Conservation (phyloP, 2,329 filamentous ascomycete genomes). For the Aureobasidium namibiae region DNA sequence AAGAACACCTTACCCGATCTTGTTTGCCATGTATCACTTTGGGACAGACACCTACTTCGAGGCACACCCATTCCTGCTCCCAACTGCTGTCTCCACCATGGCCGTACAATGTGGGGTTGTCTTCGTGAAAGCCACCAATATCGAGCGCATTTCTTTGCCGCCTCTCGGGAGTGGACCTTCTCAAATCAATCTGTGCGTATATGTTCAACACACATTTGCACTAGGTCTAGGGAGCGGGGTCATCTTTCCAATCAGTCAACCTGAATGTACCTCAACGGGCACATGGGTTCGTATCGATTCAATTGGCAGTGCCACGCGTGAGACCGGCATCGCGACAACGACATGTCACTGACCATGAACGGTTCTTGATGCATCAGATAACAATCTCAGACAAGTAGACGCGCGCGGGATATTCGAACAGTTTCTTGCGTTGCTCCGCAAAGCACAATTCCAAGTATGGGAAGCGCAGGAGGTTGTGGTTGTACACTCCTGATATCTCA, state of each 20-base stretch:
- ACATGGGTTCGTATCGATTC: not conserved
- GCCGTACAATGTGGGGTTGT: not conserved
- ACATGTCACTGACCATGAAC: not conserved
- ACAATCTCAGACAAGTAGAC: not conserved
- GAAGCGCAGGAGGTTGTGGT: not conserved
- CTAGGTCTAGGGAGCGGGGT: not conserved
- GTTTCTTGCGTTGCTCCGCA: not conserved
- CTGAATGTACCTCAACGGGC: not conserved
- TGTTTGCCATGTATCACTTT: conserved; percentile 4
- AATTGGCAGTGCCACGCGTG: not conserved
- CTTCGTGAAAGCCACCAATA: not conserved
- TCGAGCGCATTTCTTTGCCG: not conserved
- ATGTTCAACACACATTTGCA: not conserved
- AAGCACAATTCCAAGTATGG: not conserved
- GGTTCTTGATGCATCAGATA: not conserved
- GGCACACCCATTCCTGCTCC: not conserved
- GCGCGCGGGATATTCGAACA: not conserved
- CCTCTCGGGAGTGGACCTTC: not conserved
- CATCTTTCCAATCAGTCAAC: not conserved
- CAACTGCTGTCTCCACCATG: not conserved
- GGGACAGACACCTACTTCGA: conserved; percentile 1
- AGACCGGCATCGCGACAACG: not conserved
- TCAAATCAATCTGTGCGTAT: not conserved
- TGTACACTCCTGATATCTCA: not conserved
- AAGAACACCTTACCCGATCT: not conserved